phyloP scores from a whole-genome alignment of 768 basidiomycete genomes.

The Trametes punicea region DNA sequence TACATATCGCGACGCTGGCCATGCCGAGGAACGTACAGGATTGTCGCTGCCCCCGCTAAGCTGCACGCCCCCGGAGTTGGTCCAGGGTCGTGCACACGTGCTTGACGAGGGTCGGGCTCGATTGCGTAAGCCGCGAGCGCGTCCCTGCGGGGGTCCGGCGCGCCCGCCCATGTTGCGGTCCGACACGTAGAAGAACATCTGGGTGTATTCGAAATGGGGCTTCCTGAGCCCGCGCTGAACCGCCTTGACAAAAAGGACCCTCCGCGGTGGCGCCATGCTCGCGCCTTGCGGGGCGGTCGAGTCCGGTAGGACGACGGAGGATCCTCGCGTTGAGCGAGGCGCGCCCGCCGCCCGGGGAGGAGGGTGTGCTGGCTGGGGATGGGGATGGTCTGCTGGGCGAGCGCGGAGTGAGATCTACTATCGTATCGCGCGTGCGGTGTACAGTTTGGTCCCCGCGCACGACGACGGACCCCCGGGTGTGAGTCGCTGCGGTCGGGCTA shows the following conservation, averaged over 20 bases:
- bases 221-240: conserved; percentile 31
- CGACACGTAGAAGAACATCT: conserved; percentile 61
- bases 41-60: conserved; percentile 44
- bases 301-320: conserved; percentile 48
- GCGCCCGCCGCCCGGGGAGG: conserved; percentile 44
- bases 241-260: conserved; percentile 56
- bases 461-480: conserved; percentile 43
- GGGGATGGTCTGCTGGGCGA: conserved; percentile 60
- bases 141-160: conserved; percentile 51
- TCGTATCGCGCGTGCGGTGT: conserved; percentile 54
- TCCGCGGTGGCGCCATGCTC: conserved; percentile 50
- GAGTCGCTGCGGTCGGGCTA: conserved; percentile 63
- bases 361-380: conserved; percentile 40
- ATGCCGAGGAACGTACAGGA: conserved; percentile 54
- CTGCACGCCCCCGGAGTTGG: conserved; percentile 65
- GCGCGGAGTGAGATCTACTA: conserved; percentile 51
- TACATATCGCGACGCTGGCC: conserved; percentile 50
- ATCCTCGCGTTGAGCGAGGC: conserved; percentile 44
- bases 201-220: conserved; percentile 45
- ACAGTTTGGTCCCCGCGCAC: conserved; percentile 43
- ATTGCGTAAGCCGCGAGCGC: conserved; percentile 60
- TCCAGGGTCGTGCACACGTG: conserved; percentile 63
- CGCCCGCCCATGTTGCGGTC: conserved; percentile 61
- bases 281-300: conserved; percentile 37
- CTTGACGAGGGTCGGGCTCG: conserved; percentile 41